Conservation (phyloP, 305 asterid species). For the Fraxinus xanthoxyloides region DNA sequence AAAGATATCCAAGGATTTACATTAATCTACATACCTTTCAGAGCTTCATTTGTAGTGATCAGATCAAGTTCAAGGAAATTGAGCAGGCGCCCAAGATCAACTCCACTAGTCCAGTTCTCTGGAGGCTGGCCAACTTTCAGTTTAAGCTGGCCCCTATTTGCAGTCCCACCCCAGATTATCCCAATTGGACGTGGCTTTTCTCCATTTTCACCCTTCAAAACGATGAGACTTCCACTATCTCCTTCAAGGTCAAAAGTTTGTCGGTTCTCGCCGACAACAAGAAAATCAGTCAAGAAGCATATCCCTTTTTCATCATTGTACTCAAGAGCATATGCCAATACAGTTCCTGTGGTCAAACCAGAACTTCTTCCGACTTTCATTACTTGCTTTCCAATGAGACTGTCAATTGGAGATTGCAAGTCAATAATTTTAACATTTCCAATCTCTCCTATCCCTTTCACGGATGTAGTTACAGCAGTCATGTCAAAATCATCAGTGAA, state of each 20-base stretch:
- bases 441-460: slow-evolving; percentile 88
- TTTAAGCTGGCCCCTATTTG: slow-evolving; percentile 93
- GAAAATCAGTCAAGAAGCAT: slow-evolving; percentile 94
- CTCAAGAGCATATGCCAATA: slow-evolving; percentile 95
- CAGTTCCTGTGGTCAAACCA: slow-evolving; percentile 90
- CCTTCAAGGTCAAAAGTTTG: slow-evolving; percentile 99
- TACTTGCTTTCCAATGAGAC: slow-evolving; percentile 90
- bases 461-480: slow-evolving; percentile 90
- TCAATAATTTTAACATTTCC: slow-evolving; percentile 82
- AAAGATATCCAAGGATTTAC: background rate
- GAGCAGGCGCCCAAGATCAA: slow-evolving; percentile 94
- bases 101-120: slow-evolving; percentile 99
- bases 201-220: slow-evolving; percentile 67
- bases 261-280: slow-evolving; percentile 92
- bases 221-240: slow-evolving; percentile 95
- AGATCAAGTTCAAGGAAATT: slow-evolving; percentile 96
- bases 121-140: slow-evolving; percentile 96
- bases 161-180: slow-evolving; percentile 99
- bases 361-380: slow-evolving; percentile 98
- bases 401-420: slow-evolving; percentile 80
- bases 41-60: slow-evolving; percentile 71
- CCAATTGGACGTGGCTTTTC: slow-evolving; percentile 86
- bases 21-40: slow-evolving; percentile 55
- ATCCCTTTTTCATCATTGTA: slow-evolving; percentile 97
- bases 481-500: slow-evolving; percentile 95